These are phyloP conservation scores for Tricholomella constricta DNA, from an alignment of 768 basidiomycete genomes.

Conservation along the genomic window DNA sequence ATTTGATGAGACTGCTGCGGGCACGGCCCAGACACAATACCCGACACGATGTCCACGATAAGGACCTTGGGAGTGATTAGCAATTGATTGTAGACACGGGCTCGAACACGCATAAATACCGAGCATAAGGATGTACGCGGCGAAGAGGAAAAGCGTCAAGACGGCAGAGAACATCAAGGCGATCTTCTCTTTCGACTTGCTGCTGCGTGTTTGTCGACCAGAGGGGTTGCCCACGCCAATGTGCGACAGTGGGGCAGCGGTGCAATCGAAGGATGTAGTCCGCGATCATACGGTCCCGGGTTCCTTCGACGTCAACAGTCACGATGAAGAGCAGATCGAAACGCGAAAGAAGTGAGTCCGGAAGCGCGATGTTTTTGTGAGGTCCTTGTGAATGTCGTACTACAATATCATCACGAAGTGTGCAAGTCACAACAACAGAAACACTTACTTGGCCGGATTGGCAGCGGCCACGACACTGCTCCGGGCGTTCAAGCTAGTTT, in stretches of 20 bases:
- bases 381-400: conserved; percentile 99
- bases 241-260: conserved; percentile 91
- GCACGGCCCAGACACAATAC: no score
- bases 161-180: no score
- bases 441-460: conserved; percentile 86
- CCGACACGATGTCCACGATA: no score
- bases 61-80: no score
- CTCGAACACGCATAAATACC: no score
- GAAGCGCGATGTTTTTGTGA: conserved; percentile 97
- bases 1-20: no score
- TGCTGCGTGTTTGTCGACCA: conserved; percentile 56
- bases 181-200: conserved; percentile 61
- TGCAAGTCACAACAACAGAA: background rate
- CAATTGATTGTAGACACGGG: no score
- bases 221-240: conserved; percentile 66
- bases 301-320: conserved; percentile 97
- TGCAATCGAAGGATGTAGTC: conserved; percentile 98
- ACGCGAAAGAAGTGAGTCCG: conserved; percentile 96
- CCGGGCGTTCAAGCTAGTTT: conserved; percentile 95
- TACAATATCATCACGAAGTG: conserved; percentile 32
- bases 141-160: no score
- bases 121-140: no score
- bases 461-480: conserved; percentile 98
- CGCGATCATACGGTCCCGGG: conserved; percentile 89
- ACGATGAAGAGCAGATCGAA: conserved; percentile 98